Evolutionary conservation across 2,329 filamentous ascomycete species (phyloP).

Genomic region (Aspergillus ruber): DNA sequence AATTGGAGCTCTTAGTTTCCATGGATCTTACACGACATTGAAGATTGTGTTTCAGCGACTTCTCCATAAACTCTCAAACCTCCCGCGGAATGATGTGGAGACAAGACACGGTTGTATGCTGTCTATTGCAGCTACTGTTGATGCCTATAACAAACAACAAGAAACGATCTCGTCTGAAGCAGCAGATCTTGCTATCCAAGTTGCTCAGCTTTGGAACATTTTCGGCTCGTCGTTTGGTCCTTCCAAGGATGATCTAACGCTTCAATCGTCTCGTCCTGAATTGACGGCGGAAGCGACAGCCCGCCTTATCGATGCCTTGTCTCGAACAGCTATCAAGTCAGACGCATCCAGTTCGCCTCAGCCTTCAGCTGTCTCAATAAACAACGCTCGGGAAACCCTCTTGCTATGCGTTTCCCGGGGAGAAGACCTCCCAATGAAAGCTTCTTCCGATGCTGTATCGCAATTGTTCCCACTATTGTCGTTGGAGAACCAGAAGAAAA

Average conservation of each 20-base stretch:
- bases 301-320: slow-evolving; percentile 33
- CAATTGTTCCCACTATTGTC: slow-evolving; percentile 35
- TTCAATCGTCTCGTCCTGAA: slow-evolving; percentile 34
- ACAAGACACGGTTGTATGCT: slow-evolving; percentile 40
- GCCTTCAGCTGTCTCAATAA: slow-evolving; percentile 19
- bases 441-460: slow-evolving; percentile 35
- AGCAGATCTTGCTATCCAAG: slow-evolving; percentile 18
- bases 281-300: slow-evolving; percentile 37
- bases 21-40: slow-evolving; percentile 26
- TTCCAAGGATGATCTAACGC: slow-evolving; percentile 33
- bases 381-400: slow-evolving; percentile 28
- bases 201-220: slow-evolving; percentile 33
- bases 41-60: slow-evolving; percentile 26
- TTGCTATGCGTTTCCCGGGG: slow-evolving; percentile 34
- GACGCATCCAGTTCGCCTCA: slow-evolving; percentile 4
- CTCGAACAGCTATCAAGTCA: slow-evolving; percentile 16
- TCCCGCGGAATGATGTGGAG: slow-evolving; percentile 35
- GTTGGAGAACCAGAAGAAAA: slow-evolving; percentile 22
- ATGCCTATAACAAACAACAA: slow-evolving; percentile 23
- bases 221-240: slow-evolving; percentile 28
- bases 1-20: slow-evolving; percentile 49
- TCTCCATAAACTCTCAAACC: slow-evolving; percentile 27
- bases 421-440: slow-evolving; percentile 35
- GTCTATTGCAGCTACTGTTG: slow-evolving; percentile 33
- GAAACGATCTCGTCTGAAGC: slow-evolving; percentile 17